A percentile compares a stretch with the other conserved stretches of the same genome.
Evolutionary conservation across 106 monocot species (phyloP).

Genomic region (Alisma plantagoaquatica): DNA sequence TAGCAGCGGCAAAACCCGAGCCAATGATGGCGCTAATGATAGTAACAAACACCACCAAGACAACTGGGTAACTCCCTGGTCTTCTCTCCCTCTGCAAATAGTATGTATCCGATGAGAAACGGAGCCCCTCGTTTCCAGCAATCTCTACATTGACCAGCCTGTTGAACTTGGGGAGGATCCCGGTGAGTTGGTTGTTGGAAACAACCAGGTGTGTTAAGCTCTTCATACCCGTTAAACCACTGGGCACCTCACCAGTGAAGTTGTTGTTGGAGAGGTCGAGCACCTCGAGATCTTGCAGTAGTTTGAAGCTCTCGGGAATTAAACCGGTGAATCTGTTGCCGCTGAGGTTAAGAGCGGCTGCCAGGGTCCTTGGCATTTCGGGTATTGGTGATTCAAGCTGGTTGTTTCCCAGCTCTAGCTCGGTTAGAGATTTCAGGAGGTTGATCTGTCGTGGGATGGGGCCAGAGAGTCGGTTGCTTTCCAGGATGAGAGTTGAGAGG

Average conservation of each 20-base stretch:
- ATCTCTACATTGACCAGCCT: neutral
- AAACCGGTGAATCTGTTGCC: conserved; percentile 31
- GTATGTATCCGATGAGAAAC: too few relatives aligned
- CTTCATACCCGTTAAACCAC: conserved; percentile 7
- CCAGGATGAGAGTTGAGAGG: conserved; percentile 28
- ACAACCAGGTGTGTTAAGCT: conserved; percentile 34
- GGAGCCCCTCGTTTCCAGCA: conserved; percentile 25
- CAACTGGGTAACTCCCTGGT: too few relatives aligned
- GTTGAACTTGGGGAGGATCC: conserved; percentile 22
- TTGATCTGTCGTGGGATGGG: conserved; percentile 25
- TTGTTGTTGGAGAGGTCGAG: conserved; percentile 53
- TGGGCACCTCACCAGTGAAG: conserved; percentile 38
- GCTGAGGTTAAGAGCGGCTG: conserved; percentile 43
- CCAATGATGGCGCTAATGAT: too few relatives aligned
- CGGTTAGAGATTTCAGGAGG: conserved; percentile 17
- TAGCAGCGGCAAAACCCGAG: too few relatives aligned
- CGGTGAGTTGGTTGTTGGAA: conserved; percentile 44
- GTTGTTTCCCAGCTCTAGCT: conserved; percentile 49
- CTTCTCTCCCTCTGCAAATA: too few relatives aligned
- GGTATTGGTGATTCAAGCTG: conserved; percentile 32
- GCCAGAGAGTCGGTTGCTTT: conserved; percentile 28
- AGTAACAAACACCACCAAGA: too few relatives aligned
- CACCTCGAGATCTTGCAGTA: conserved; percentile 15
- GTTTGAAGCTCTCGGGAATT: conserved; percentile 18
- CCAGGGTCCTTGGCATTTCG: conserved; percentile 24